Conservation (phyloP, 2,329 filamentous ascomycete species). For the Paecilomyces fulvus region DNA sequence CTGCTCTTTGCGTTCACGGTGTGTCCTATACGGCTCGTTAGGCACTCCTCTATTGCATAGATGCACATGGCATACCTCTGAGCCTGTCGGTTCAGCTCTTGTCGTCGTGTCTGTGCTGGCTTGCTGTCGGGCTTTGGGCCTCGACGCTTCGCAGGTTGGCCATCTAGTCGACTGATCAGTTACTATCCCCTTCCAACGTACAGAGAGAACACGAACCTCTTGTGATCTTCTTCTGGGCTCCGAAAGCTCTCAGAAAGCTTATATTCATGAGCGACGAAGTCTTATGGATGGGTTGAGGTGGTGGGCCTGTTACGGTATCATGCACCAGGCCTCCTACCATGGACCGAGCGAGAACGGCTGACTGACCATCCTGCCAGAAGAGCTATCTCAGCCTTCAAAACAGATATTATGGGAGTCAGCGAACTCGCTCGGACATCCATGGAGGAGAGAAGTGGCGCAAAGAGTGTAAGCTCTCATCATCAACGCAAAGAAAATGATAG, state of each 20-base stretch:
- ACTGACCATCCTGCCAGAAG: background rate
- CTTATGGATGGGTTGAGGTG: background rate
- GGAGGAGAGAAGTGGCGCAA: background rate
- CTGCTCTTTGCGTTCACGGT: conserved; percentile 91
- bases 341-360: background rate
- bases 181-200: conserved; percentile 2
- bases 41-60: conserved; percentile 5
- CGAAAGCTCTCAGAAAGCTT: conserved; percentile 55
- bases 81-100: conserved; percentile 91
- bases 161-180: conserved; percentile 50
- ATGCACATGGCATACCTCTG: conserved; percentile 57
- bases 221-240: conserved; percentile 63
- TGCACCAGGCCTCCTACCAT: background rate
- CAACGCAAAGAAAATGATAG: background rate
- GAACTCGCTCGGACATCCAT: background rate
- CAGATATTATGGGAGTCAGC: background rate
- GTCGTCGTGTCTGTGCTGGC: conserved; percentile 80
- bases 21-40: conserved; percentile 56
- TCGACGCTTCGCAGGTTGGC: conserved; percentile 75
- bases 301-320: background rate
- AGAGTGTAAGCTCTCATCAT: background rate
- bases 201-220: conserved; percentile 47
- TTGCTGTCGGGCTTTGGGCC: conserved; percentile 96
- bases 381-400: background rate
- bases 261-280: conserved; percentile 37